Conservation (phyloP, 75 land plant species). For the Isoetes taiwanensis region DNA sequence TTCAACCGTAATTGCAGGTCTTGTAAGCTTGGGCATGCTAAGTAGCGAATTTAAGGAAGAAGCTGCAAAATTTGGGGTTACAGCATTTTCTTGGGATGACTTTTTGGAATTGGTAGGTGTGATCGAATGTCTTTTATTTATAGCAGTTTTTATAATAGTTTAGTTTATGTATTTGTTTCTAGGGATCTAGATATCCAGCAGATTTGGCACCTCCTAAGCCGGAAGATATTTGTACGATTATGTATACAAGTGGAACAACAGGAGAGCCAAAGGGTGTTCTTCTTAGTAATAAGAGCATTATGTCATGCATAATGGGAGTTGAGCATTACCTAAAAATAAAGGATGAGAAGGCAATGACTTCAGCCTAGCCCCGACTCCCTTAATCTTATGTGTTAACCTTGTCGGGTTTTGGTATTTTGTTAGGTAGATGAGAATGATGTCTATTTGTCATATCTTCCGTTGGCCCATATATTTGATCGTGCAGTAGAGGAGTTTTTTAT, state of each 20-base stretch:
- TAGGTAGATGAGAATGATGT: slow-evolving; percentile 45
- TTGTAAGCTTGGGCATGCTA: slow-evolving; percentile 84
- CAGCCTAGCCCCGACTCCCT: too few species aligned
- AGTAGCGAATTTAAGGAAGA: slow-evolving; percentile 40
- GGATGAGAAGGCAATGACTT: slow-evolving; percentile 62
- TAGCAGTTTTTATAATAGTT: too few species aligned
- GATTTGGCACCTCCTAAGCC: slow-evolving; percentile 49
- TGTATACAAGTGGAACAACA: slow-evolving; percentile 99
- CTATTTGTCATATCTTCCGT: slow-evolving; percentile 85
- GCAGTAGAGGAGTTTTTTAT: slow-evolving; percentile 81
- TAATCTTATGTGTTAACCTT: too few species aligned
- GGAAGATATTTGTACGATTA: slow-evolving; percentile 68
- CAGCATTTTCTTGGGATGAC: slow-evolving; percentile 68
- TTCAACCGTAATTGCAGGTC: slow-evolving; percentile 28
- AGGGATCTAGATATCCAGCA: slow-evolving; percentile 57
- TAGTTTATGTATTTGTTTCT: slow-evolving; percentile 2
- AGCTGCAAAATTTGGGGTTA: slow-evolving; percentile 35
- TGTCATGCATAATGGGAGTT: slow-evolving; percentile 37
- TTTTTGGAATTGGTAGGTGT: slow-evolving; percentile 63
- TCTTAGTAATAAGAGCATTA: slow-evolving; percentile 58
- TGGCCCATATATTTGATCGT: slow-evolving; percentile 95
- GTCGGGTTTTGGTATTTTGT: background rate
- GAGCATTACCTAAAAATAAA: slow-evolving; percentile 54
- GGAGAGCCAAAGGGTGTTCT: slow-evolving; percentile 95
- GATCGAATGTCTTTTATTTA: too few species aligned